phyloP scores from a whole-genome alignment of 306 rosid genomes.

The Acmispon strigosus region DNA sequence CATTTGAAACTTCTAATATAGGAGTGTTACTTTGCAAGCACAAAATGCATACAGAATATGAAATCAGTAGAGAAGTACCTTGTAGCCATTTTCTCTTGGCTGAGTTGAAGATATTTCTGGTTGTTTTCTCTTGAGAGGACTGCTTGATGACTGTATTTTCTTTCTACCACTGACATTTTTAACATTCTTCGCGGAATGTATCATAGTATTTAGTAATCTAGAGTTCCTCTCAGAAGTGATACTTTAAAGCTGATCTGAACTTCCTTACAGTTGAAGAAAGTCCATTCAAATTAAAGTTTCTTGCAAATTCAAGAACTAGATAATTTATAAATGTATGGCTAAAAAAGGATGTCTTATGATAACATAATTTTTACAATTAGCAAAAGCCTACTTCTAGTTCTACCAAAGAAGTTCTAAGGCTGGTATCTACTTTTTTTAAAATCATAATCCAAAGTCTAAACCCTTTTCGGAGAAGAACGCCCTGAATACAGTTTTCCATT shows the following conservation, averaged over 20 bases:
- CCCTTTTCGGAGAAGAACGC: too few species aligned
- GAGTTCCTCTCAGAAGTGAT: slow-evolving; percentile 22
- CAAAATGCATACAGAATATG: background rate
- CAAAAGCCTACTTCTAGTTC: too few species aligned
- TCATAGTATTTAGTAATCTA: slow-evolving; percentile 10
- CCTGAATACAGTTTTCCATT: too few species aligned
- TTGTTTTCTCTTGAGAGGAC: background rate
- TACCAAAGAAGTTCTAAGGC: too few species aligned
- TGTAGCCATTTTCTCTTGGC: slow-evolving; percentile 27
- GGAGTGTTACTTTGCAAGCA: background rate
- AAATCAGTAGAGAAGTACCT: slow-evolving; percentile 36
- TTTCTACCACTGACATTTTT: slow-evolving; percentile 21
- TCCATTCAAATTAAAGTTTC: background rate
- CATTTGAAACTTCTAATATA: background rate
- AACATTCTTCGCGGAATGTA: slow-evolving; percentile 15
- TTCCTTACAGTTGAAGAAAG: slow-evolving; percentile 34
- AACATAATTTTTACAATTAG: too few species aligned
- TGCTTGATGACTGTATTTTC: slow-evolving; percentile 14
- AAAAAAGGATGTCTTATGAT: background rate
- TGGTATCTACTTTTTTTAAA: too few species aligned
- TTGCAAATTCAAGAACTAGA: background rate
- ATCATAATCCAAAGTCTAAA: too few species aligned
- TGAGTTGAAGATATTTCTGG: slow-evolving; percentile 27
- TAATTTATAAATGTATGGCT: background rate
- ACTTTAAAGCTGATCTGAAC: slow-evolving; percentile 22